Evolutionary conservation across 495 filamentous ascomycete species (phyloP).

Genomic region (Podospora pseudoanserina): DNA sequence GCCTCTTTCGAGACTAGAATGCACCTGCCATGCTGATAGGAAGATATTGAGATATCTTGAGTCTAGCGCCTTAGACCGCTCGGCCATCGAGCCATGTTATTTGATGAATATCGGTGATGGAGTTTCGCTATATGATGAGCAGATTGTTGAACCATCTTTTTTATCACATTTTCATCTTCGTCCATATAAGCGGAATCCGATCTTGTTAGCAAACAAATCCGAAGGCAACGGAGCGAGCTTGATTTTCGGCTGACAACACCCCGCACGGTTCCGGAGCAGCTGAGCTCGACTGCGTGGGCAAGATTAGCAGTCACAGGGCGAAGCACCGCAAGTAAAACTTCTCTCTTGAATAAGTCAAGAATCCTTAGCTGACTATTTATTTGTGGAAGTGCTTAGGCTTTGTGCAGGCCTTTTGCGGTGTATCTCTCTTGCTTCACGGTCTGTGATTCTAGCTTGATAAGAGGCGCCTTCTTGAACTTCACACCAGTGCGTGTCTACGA

Average conservation of each 20-base stretch:
- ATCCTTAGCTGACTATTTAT: not conserved
- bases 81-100: slow-evolving; percentile 29
- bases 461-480: too few relatives aligned
- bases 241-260: not conserved
- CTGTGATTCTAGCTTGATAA: too few relatives aligned
- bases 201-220: not conserved
- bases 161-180: not conserved
- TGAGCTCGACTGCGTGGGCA: not conserved
- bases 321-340: not conserved
- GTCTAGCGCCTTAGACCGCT: slow-evolving; percentile 37
- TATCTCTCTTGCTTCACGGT: too few relatives aligned
- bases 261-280: not conserved
- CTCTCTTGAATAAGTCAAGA: not conserved
- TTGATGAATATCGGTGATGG: slow-evolving; percentile 1
- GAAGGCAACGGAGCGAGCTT: not conserved
- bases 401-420: too few relatives aligned
- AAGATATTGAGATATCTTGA: slow-evolving; percentile 25
- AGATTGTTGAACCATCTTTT: too few relatives aligned
- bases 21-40: slow-evolving; percentile 14
- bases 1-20: slow-evolving; percentile 36
- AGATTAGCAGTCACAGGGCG: not conserved
- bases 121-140: not conserved
- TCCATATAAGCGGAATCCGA: too few relatives aligned
- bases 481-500: not conserved
- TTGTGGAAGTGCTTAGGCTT: too few relatives aligned